Evolutionary conservation across 2,329 filamentous ascomycete species (phyloP).

Genomic region (Penicillium hordei): DNA sequence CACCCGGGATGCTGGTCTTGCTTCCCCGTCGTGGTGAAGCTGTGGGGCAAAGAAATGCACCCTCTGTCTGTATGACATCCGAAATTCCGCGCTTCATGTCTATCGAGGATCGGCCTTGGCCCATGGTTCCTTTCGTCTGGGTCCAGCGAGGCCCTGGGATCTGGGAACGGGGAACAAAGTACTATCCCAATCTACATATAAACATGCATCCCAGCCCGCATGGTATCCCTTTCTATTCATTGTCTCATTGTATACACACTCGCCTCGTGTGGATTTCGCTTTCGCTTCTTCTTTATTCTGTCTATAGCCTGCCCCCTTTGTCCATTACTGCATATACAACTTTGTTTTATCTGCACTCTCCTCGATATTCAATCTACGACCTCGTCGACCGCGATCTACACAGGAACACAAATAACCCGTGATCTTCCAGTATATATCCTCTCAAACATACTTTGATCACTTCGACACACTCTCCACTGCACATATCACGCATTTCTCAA

Average conservation of each 20-base stretch:
- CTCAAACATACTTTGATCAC: conserved; percentile 1
- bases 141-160: conserved; percentile 13
- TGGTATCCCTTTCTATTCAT: conserved; percentile 21
- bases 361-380: not conserved
- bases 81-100: conserved; percentile 21
- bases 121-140: conserved; percentile 28
- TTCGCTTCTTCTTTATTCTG: conserved; percentile 18
- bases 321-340: conserved; percentile 24
- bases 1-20: conserved; percentile 18
- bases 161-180: conserved; percentile 11
- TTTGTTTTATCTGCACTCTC: conserved; percentile 10
- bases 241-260: conserved; percentile 25
- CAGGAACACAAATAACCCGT: conserved; percentile 1
- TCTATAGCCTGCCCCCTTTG: conserved; percentile 12
- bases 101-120: conserved; percentile 24
- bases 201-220: conserved; percentile 34
- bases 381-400: conserved; percentile 9
- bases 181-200: conserved; percentile 31
- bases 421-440: conserved; percentile 18
- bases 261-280: conserved; percentile 27
- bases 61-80: conserved; percentile 28
- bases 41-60: conserved; percentile 21
- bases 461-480: conserved; percentile 14
- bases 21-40: conserved; percentile 23
- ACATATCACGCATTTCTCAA: conserved; percentile 11